A percentile compares a stretch with the other conserved stretches of the same genome.
phyloP scores from a whole-genome alignment of 345 rosid species.

The Aethionema arabicum region DNA sequence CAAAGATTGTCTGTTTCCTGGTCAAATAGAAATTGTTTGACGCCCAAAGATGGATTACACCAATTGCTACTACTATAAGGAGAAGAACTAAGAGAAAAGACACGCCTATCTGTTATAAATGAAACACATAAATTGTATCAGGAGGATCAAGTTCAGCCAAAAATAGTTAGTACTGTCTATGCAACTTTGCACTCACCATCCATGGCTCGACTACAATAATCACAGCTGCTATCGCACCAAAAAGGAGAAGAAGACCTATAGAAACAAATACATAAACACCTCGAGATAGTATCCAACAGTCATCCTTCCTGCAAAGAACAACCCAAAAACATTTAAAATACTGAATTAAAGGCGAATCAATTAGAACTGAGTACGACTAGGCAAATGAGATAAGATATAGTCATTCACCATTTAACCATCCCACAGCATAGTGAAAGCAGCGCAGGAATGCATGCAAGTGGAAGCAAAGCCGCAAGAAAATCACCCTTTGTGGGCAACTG shows the following conservation, averaged over 20 bases:
- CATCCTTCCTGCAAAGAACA: constrained; percentile 85
- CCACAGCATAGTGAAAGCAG: constrained; percentile 84
- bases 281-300: constrained; percentile 89
- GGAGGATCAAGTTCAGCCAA: constrained; percentile 24
- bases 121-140: constrained; percentile 38
- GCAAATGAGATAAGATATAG: constrained; percentile 25
- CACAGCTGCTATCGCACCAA: constrained; percentile 92
- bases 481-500: constrained; percentile 83
- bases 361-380: constrained; percentile 15
- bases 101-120: constrained; percentile 73
- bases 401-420: constrained; percentile 83
- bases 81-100: constrained; percentile 90
- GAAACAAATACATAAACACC: constrained; percentile 79
- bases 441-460: constrained; percentile 94
- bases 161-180: constrained; percentile 18
- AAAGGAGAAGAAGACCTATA: constrained; percentile 90
- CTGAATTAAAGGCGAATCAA: background rate
- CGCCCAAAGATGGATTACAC: constrained; percentile 96
- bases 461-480: constrained; percentile 97
- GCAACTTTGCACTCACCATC: constrained; percentile 63
- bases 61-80: constrained; percentile 84
- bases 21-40: constrained; percentile 98
- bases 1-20: constrained; percentile 78
- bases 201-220: constrained; percentile 76
- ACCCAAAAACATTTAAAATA: constrained; percentile 26